Base-by-base conservation (phyloP, 108 stramenopile species). In the Licmophora abbreviata region DNA sequence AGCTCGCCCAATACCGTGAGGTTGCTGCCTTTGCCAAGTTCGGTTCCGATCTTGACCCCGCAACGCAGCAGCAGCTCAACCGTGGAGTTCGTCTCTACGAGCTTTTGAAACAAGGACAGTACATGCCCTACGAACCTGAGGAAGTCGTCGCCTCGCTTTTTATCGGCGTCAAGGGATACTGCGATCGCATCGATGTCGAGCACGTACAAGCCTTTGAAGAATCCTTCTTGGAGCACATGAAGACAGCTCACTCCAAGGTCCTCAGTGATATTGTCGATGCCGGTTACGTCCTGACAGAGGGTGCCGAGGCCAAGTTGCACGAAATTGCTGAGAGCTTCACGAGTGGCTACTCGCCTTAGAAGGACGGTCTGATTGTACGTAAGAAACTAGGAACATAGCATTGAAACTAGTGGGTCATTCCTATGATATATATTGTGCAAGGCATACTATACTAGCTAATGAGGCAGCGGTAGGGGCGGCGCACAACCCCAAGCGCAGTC, bases 11-110 rank as follows among this genome's bases (percentile, higher is more conserved):
- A 68, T 99, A 97, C 86, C 95, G 97, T 90, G 97, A 99, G 88
- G 97, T 99, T 45, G 97, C 97, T 43, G 97, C 97, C 49, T 99
- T 99, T 69, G 96, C 97, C 81, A 97, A 99, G 84, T 99, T 99
- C 80, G 97, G 97, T 49, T 99, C 97, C 36, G 97, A 99, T 88
- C 85, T 99, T 38, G 97, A 99, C 77, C 83, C 97, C 26, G 85
- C 97, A 56, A 99, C 97, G 56, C 97, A 99, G 84, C 95, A 99
- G 82, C 96, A 97, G 94, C 87, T 99, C 33, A 99, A 99, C 91
- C 95, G 97, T 77, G 97, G 97, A 44, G 95, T 97, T 52, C 95
- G 98, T 83, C 82, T 99, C 30, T 97, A 96, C 76, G 98, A 99
- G 70, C 92, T 99, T 44, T 86, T 99, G 57, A 99, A 99, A 89